Conservation (phyloP, 1,139 yeast genomes). For the Meyerozyma sp. region DNA sequence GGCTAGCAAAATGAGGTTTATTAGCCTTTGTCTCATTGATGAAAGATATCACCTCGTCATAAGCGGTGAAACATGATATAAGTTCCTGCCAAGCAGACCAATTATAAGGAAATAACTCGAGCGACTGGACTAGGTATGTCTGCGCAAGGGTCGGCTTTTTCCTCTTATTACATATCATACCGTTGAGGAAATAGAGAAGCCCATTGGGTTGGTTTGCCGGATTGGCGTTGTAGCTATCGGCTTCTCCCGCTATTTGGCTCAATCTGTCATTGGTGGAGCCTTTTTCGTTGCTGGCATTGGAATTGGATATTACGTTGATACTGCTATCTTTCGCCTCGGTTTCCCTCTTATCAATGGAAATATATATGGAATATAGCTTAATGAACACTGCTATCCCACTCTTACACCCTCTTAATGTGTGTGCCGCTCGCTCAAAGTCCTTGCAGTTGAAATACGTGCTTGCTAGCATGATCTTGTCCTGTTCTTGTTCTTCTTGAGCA, state of each 20-base stretch:
- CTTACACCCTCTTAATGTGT: conserved; percentile 46
- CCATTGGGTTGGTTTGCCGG: conserved; percentile 38
- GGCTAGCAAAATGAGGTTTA: conserved; percentile 16
- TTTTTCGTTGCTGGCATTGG: conserved; percentile 10
- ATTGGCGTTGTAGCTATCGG: conserved; percentile 27
- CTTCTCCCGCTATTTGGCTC: conserved; percentile 40
- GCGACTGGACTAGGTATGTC: conserved; percentile 50
- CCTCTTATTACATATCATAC: conserved; percentile 59
- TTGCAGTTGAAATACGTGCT: conserved; percentile 74
- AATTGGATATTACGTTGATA: conserved; percentile 23
- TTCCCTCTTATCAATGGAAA: conserved; percentile 69
- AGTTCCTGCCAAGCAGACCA: conserved; percentile 96
- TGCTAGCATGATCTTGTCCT: conserved; percentile 52
- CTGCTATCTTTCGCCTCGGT: conserved; percentile 71
- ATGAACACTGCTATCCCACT: conserved; percentile 60
- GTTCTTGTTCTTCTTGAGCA: conserved; percentile 26
- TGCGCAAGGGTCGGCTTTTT: conserved; percentile 59
- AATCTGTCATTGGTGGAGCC: conserved; percentile 12
- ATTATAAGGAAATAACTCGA: conserved; percentile 68
- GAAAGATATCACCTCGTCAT: conserved; percentile 56
- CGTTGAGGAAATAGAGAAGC: conserved; percentile 64
- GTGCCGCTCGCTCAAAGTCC: conserved; percentile 79
- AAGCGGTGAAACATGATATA: conserved; percentile 54
- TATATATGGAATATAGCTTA: conserved; percentile 59
- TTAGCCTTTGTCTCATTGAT: conserved; percentile 31